Percentiles rank a stretch among this genome's conserved stretches.
phyloP scores from a whole-genome alignment of 2,329 filamentous ascomycete genomes.

The Kalmusia sp. region DNA sequence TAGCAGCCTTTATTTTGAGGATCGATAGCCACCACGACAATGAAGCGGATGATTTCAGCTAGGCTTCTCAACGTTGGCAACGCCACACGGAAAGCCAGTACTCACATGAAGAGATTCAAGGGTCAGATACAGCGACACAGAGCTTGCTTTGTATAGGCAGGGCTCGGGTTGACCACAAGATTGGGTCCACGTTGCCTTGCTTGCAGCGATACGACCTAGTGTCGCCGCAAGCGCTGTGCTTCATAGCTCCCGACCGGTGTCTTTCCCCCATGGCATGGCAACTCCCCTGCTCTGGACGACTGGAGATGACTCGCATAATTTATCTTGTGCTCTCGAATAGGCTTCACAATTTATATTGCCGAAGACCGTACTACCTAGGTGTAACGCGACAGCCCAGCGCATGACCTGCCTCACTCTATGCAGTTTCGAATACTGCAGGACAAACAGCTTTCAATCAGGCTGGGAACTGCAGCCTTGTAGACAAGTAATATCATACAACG shows the following conservation, averaged over 20 bases:
- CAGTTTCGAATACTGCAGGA: not conserved
- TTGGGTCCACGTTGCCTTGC: not conserved
- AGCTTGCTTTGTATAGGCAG: not conserved
- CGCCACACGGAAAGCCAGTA: not conserved
- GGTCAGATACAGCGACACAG: not conserved
- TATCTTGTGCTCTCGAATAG: not conserved
- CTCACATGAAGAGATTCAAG: not conserved
- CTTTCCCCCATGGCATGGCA: not conserved
- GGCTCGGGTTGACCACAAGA: not conserved
- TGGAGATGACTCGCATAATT: not conserved
- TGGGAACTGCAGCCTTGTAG: not conserved
- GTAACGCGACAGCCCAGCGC: not conserved
- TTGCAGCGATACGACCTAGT: no score
- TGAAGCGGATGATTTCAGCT: not conserved
- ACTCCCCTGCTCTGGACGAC: not conserved
- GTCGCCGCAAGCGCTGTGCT: no score
- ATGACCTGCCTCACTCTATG: not conserved
- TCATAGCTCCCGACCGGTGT: not conserved
- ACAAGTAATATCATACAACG: not conserved
- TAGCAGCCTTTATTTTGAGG: not conserved
- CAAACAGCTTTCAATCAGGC: not conserved
- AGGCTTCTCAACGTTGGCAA: not conserved
- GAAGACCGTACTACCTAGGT: not conserved
- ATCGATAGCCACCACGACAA: not conserved
- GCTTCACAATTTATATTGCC: not conserved